Base-by-base conservation (phyloP, 2,329 filamentous ascomycete genomes). In the Pyrenophora seminiperda region DNA sequence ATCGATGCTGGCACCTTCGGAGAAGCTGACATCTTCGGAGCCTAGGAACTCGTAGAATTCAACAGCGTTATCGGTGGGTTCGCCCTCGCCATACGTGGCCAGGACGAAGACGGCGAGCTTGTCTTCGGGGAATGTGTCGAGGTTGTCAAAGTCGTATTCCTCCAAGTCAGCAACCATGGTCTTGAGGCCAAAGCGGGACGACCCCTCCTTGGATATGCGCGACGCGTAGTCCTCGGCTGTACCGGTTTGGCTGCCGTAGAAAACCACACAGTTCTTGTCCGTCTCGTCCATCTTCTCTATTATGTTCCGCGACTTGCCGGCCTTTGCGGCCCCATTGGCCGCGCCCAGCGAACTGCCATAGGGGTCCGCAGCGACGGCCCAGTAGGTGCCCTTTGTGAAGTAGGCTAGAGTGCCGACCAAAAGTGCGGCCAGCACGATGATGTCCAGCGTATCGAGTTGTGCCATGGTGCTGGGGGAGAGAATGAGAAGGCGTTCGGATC, bases 171-270 rank as follows among this genome's bases (percentile, higher is more conserved):
- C 94, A 13, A 96, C 91, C 92, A 99, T 97, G 56, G 93, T 97
- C 77, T 96, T 95, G 56, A 99, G 82, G 30, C 94, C 94, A 72
- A 96, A 99, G 56, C 94, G 85, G 67, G 93, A 96, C 75, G 93
- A 93, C 68, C 94, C 94, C 76, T 99, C 94, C 81, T 99, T 99
- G 61, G 94, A 91, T 63, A 99, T 80, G 65, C 95, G 85, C 10
- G 93, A 96, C 60, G 94, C 95, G 71, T 99, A 99, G 75, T 99
- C 94, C 78, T 99, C 95, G 41, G 94, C 94, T 32, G 94, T 99
- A 67, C 94, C 94, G 15, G 94, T 99, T 78, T 99, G 94, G 24
- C 94, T 99, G 62, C 94, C 94, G 73, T 97, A 99, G 81, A 99
- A 97, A 67, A 99, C 88, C 59, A 99, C 88, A 75, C 93, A 97